Conservation (phyloP, 2,329 filamentous ascomycete species). For the Leptographium radiaticola region DNA sequence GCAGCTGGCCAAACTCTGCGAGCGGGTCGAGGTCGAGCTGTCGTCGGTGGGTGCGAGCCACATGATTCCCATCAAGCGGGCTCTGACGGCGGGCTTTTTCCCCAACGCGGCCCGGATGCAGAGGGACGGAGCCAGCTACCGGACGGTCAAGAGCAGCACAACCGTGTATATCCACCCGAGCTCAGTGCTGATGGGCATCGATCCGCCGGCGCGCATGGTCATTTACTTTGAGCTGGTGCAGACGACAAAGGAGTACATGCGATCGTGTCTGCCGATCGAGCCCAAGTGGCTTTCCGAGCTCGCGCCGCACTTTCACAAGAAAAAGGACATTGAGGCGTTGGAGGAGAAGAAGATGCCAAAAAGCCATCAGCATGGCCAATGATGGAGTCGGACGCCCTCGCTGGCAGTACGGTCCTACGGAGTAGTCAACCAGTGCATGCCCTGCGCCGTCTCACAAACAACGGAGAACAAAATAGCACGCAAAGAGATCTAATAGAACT, state of each 20-base stretch:
- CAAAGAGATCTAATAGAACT: no score
- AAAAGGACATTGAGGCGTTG: constrained; percentile 72
- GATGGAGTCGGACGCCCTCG: background rate
- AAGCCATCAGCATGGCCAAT: constrained; percentile 3
- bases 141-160: constrained; percentile 81
- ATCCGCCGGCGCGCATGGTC: constrained; percentile 68
- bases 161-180: constrained; percentile 88
- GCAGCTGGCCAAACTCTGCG: constrained; percentile 82
- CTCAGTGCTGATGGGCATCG: constrained; percentile 62
- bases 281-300: constrained; percentile 76
- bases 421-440: no score
- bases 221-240: constrained; percentile 76
- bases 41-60: constrained; percentile 59
- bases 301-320: constrained; percentile 90
- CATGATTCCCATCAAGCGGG: constrained; percentile 68
- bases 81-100: constrained; percentile 87
- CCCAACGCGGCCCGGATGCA: constrained; percentile 79
- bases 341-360: constrained; percentile 56
- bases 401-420: no score
- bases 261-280: constrained; percentile 74
- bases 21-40: constrained; percentile 73
- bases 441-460: no score
- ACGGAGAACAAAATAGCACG: no score
- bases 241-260: constrained; percentile 86
- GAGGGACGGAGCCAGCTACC: constrained; percentile 73